These are phyloP conservation scores for Candolleomyces eurysporus DNA, from an alignment of 768 basidiomycete genomes.

Conservation along the genomic window DNA sequence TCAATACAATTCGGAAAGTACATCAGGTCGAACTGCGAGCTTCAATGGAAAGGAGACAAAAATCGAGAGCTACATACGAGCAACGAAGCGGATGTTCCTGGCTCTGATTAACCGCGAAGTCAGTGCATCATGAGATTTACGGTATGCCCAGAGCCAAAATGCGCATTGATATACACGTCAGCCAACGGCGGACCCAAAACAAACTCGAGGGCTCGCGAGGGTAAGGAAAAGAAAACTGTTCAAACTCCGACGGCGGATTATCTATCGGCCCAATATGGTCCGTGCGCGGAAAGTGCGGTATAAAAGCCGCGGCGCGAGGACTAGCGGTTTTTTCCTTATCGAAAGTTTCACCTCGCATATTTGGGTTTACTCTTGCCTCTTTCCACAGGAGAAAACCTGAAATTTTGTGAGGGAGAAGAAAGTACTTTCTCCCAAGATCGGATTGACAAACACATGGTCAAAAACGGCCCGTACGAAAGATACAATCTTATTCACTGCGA, in stretches of 20 bases:
- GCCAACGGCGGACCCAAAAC: conserved; percentile 19
- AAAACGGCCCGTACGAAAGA: conserved; percentile 9
- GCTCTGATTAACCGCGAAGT: conserved; percentile 71
- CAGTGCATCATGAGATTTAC: conserved; percentile 46
- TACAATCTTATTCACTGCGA: background rate
- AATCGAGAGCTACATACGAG: background rate
- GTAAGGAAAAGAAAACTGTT: conserved; percentile 24
- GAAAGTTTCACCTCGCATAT: conserved; percentile 10
- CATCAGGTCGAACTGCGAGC: too few relatives aligned
- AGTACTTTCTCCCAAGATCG: conserved; percentile 10
- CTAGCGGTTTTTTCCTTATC: background rate
- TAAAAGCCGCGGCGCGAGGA: conserved; percentile 13
- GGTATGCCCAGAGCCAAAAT: conserved; percentile 70
- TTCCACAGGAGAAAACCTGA: conserved; percentile 7
- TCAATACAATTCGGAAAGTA: too few relatives aligned
- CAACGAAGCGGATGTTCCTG: conserved; percentile 41
- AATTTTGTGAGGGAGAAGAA: background rate
- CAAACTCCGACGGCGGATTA: conserved; percentile 14
- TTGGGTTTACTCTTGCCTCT: conserved; percentile 6
- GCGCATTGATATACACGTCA: conserved; percentile 47
- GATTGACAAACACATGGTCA: conserved; percentile 3
- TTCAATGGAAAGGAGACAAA: background rate
- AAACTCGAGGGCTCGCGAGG: conserved; percentile 15
- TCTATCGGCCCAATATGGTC: conserved; percentile 22
- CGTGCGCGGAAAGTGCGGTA: conserved; percentile 23